These are phyloP conservation scores for Fraxinus quadrangulata DNA, from an alignment of 257 asterid species.

Conservation along the genomic window DNA sequence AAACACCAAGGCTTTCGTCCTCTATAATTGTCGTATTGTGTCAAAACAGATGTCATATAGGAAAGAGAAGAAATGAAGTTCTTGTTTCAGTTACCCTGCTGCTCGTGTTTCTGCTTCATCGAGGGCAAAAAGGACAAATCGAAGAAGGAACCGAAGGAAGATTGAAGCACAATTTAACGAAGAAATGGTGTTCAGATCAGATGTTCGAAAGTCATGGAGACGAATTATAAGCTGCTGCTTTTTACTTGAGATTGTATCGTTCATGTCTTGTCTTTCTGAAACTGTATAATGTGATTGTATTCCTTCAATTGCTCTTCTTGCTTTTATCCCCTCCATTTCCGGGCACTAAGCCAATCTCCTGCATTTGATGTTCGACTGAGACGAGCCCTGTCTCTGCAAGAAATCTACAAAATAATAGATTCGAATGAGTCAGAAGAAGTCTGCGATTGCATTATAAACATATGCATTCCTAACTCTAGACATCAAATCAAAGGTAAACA, in stretches of 20 bases:
- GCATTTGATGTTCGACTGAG: slow-evolving; percentile 80
- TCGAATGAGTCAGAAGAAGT: slow-evolving; percentile 12
- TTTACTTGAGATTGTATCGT: slow-evolving; percentile 2
- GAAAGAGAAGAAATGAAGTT: slow-evolving; percentile 40
- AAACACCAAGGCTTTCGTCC: not conserved
- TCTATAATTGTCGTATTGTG: slow-evolving; percentile 27
- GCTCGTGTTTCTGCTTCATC: slow-evolving; percentile 69
- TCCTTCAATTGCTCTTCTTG: slow-evolving; percentile 51
- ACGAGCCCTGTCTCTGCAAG: slow-evolving; percentile 87
- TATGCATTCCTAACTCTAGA: not conserved
- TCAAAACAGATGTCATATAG: slow-evolving; percentile 15
- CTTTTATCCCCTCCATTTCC: slow-evolving; percentile 38
- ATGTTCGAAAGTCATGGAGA: not conserved
- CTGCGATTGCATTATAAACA: not conserved
- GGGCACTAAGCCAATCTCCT: slow-evolving; percentile 70
- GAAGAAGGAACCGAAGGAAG: slow-evolving; percentile 30
- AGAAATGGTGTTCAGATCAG: slow-evolving; percentile 4
- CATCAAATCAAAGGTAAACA: not conserved
- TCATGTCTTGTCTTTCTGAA: slow-evolving; percentile 2
- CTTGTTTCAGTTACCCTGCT: slow-evolving; percentile 49
- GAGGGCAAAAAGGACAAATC: slow-evolving; percentile 38
- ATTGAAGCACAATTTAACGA: slow-evolving; percentile 20
- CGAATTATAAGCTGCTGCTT: not conserved
- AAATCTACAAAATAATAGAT: slow-evolving; percentile 50
- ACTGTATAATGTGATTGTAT: slow-evolving; percentile 21